Evolutionary conservation across 352 stramenopile genomes (phyloP).

Genomic region (Globisporangium cederbergense): DNA sequence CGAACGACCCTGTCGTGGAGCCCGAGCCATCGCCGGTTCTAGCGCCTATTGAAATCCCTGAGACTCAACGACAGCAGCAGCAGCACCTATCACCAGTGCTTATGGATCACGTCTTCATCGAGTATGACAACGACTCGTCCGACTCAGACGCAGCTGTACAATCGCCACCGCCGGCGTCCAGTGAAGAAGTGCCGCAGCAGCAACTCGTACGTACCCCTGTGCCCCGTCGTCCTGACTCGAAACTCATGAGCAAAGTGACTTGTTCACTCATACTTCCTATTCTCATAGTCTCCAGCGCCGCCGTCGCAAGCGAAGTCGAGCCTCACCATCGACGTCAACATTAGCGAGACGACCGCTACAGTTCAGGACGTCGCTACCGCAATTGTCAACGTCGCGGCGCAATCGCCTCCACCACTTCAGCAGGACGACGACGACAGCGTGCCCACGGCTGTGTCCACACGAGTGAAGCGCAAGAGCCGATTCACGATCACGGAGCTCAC

Average conservation of each 20-base stretch:
- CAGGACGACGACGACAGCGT: background rate
- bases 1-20: constrained; percentile 1
- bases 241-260: background rate
- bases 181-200: constrained; percentile 3
- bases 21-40: constrained; percentile 6
- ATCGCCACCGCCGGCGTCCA: background rate
- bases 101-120: constrained; percentile 8
- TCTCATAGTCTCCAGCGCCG: background rate
- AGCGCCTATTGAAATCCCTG: background rate
- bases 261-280: background rate
- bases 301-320: background rate
- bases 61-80: background rate
- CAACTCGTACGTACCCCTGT: constrained; percentile 5
- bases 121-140: constrained; percentile 1
- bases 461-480: constrained; percentile 72
- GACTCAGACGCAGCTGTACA: background rate
- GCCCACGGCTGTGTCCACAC: constrained; percentile 11
- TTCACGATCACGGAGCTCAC: constrained; percentile 85
- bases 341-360: background rate
- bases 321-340: constrained; percentile 3
- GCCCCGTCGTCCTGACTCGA: no score
- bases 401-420: background rate
- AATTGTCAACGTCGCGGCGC: background rate
- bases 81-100: background rate
- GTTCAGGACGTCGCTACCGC: background rate